Evolutionary conservation across 2,329 filamentous ascomycete species (phyloP).

Genomic region (Didymosphaeria variabile): DNA sequence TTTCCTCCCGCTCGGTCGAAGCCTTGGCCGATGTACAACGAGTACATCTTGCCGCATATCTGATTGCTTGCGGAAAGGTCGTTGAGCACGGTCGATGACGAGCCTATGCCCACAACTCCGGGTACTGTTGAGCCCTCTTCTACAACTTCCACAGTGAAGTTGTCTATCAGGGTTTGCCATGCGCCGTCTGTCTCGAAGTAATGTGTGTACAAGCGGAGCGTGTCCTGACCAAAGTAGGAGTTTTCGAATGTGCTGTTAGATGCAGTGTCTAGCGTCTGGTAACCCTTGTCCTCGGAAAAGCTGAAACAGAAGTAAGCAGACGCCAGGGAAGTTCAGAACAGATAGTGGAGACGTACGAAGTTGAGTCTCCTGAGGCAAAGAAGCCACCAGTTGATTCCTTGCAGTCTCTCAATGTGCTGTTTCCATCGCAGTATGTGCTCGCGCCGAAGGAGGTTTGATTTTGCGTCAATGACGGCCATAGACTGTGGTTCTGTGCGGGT

Average conservation of each 20-base stretch:
- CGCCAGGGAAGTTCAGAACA: not conserved
- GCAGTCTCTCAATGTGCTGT: slow-evolving; percentile 46
- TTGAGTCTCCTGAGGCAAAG: slow-evolving; percentile 41
- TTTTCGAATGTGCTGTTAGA: slow-evolving; percentile 30
- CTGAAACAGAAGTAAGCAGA: slow-evolving; percentile 30
- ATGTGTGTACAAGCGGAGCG: slow-evolving; percentile 51
- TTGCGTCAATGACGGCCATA: slow-evolving; percentile 54
- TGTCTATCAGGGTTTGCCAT: slow-evolving; percentile 44
- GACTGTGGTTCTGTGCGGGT: slow-evolving; percentile 55
- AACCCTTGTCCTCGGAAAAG: slow-evolving; percentile 33
- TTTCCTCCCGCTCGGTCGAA: slow-evolving; percentile 52
- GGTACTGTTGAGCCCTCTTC: slow-evolving; percentile 42
- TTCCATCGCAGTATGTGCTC: slow-evolving; percentile 48
- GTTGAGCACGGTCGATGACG: slow-evolving; percentile 51
- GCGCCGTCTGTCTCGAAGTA: slow-evolving; percentile 52
- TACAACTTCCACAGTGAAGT: slow-evolving; percentile 48
- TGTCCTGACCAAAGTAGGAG: slow-evolving; percentile 46
- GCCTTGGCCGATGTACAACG: slow-evolving; percentile 54
- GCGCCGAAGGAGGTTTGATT: slow-evolving; percentile 54
- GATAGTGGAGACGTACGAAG: slow-evolving; percentile 32
- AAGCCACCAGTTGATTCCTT: slow-evolving; percentile 45
- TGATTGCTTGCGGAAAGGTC: slow-evolving; percentile 45
- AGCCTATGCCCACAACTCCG: slow-evolving; percentile 52
- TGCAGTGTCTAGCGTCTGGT: slow-evolving; percentile 39
- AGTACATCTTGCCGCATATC: slow-evolving; percentile 53